A percentile compares a stretch with the other conserved stretches of the same genome.
Evolutionary conservation across 768 basidiomycete species (phyloP).

Genomic region (Rhizopogon sp.): DNA sequence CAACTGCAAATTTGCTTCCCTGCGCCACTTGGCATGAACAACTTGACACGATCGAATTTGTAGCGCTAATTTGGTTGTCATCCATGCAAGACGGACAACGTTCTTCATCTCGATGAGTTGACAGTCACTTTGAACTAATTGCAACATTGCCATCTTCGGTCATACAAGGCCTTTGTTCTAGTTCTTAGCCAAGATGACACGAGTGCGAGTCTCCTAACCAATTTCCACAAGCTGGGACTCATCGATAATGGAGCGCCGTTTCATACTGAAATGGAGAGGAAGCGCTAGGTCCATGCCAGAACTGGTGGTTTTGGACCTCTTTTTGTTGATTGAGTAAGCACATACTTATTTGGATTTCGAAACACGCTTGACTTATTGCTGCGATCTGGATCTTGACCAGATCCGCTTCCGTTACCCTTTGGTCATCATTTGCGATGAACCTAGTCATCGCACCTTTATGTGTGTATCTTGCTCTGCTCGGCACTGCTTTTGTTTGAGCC

Average conservation of each 20-base stretch:
- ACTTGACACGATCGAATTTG: not conserved
- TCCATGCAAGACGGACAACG: not conserved
- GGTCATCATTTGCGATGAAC: slow-evolving; percentile 28
- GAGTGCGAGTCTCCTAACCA: not conserved
- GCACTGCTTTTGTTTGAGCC: slow-evolving; percentile 31
- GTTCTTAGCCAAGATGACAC: not conserved
- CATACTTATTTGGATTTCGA: not conserved
- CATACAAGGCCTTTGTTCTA: not conserved
- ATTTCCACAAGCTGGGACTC: too few species aligned
- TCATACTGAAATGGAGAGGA: too few species aligned
- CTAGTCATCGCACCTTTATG: slow-evolving; percentile 7
- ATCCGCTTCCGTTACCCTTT: slow-evolving; percentile 5
- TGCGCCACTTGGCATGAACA: not conserved
- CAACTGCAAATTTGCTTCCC: not conserved
- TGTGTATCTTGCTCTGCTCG: slow-evolving; percentile 10
- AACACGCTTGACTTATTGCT: not conserved
- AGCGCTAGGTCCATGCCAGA: too few species aligned
- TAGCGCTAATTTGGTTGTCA: not conserved
- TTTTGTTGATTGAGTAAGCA: not conserved
- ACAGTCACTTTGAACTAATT: not conserved
- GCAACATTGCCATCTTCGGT: not conserved
- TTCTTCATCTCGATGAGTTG: not conserved
- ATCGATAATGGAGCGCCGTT: not conserved
- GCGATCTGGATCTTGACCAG: not conserved
- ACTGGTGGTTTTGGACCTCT: too few species aligned